Percentiles rank a stretch among this genome's conserved stretches.
phyloP scores from a whole-genome alignment of 257 asterid genomes.

The Gynochthodes officinalis region DNA sequence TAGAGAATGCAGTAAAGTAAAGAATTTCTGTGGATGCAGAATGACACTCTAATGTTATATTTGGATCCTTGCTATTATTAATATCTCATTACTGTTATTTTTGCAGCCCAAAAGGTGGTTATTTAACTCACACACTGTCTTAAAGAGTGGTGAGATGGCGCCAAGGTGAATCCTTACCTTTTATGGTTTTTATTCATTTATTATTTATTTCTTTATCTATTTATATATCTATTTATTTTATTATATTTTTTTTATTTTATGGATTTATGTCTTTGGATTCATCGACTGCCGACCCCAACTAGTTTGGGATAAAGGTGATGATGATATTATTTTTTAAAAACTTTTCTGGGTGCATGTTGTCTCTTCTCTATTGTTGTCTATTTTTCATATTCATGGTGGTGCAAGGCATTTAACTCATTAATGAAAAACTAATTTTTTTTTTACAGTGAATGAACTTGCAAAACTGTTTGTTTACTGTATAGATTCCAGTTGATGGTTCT shows the following conservation, averaged over 20 bases:
- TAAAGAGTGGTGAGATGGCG: constrained; percentile 76
- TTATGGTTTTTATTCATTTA: not conserved
- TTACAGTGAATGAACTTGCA: no score
- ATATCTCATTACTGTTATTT: constrained; percentile 13
- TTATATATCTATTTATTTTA: not conserved
- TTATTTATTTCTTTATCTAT: not conserved
- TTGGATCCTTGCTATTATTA: not conserved
- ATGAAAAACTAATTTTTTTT: not conserved
- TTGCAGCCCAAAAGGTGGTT: constrained; percentile 92
- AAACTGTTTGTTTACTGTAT: no score
- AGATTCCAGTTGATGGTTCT: not conserved
- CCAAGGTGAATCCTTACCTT: constrained; percentile 51
- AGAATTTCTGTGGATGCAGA: not conserved
- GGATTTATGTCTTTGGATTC: no score
- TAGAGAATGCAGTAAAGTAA: no score
- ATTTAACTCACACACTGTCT: constrained; percentile 81
- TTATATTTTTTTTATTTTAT: constrained; percentile 7
- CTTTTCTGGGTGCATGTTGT: not conserved
- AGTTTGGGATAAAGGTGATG: no score
- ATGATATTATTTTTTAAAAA: no score
- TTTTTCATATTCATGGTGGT: not conserved
- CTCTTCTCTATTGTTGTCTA: not conserved
- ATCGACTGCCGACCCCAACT: no score
- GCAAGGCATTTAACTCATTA: not conserved
- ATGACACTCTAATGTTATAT: not conserved